Evolutionary conservation across 768 basidiomycete species (phyloP).

Genomic region (Rhodotorula diobovata): DNA sequence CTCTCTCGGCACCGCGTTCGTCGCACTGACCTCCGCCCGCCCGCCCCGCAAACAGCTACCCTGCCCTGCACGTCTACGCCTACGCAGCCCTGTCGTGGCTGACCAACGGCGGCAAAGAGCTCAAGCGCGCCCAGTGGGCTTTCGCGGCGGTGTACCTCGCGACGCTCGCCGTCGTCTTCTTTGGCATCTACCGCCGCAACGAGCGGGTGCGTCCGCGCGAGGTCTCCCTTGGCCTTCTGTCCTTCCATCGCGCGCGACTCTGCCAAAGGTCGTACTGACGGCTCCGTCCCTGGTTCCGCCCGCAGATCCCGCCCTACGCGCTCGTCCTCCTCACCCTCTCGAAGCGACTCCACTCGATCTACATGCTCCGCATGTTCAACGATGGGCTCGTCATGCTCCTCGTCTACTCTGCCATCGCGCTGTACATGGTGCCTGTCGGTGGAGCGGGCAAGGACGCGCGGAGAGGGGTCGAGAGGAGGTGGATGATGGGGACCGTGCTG

Average conservation of each 20-base stretch:
- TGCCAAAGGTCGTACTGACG: too few relatives aligned
- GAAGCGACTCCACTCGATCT: constrained; percentile 92
- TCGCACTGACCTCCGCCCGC: background rate
- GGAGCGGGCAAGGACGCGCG: constrained; percentile 50
- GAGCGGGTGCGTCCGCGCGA: constrained; percentile 56
- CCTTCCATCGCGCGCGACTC: too few relatives aligned
- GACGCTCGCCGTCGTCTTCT: constrained; percentile 62
- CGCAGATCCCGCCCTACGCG: constrained; percentile 41
- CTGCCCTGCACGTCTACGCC: constrained; percentile 83
- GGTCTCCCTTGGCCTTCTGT: too few relatives aligned
- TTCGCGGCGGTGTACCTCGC: constrained; percentile 70
- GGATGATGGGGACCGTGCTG: constrained; percentile 62
- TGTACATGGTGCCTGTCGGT: constrained; percentile 48
- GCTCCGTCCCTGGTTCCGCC: accelerated
- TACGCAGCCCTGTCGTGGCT: constrained; percentile 66
- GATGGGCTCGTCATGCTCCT: constrained; percentile 69
- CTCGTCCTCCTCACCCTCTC: constrained; percentile 66
- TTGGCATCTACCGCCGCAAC: constrained; percentile 57
- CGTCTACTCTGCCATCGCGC: constrained; percentile 58
- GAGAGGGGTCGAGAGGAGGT: constrained; percentile 46
- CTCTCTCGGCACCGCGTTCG: background rate
- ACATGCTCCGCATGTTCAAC: constrained; percentile 84
- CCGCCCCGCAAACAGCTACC: constrained; percentile 77
- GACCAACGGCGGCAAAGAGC: constrained; percentile 56
- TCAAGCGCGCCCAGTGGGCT: constrained; percentile 67